Evolutionary conservation across 441 rosid genomes (phyloP).

Genomic region (Geranium incanum): DNA sequence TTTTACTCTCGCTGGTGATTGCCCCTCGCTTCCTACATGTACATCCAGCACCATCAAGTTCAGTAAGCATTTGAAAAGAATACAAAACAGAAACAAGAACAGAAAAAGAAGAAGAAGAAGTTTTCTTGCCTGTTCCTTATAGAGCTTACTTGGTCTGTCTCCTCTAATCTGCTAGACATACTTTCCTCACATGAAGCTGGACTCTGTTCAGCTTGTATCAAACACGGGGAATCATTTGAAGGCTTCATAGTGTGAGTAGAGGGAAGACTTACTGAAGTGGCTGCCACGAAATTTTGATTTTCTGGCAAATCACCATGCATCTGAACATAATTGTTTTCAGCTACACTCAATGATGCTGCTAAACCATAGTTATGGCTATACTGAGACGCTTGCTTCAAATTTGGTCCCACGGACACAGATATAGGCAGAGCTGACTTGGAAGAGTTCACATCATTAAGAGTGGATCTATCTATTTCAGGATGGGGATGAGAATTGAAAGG

Average conservation of each 20-base stretch:
- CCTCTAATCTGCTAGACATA: slow-evolving; percentile 13
- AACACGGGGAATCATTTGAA: slow-evolving; percentile 15
- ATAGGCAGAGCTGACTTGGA: slow-evolving; percentile 6
- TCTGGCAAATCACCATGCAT: slow-evolving; percentile 17
- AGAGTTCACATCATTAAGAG: slow-evolving; percentile 15
- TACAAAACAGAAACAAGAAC: not conserved
- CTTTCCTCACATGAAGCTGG: slow-evolving; percentile 19
- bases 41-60: not conserved
- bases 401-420: slow-evolving; percentile 16
- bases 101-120: not conserved
- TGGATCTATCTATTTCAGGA: slow-evolving; percentile 17
- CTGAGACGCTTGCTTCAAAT: slow-evolving; percentile 7
- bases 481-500: slow-evolving; percentile 7
- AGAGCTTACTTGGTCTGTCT: slow-evolving; percentile 22
- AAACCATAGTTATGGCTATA: not conserved
- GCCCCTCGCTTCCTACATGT: slow-evolving; percentile 30
- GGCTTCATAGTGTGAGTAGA: slow-evolving; percentile 12
- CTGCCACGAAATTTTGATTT: slow-evolving; percentile 13
- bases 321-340: slow-evolving; percentile 5
- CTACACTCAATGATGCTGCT: slow-evolving; percentile 8
- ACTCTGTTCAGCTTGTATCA: slow-evolving; percentile 18
- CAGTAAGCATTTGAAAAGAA: not conserved
- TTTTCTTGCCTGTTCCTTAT: slow-evolving; percentile 27
- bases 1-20: slow-evolving; percentile 11
- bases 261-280: slow-evolving; percentile 15